Evolutionary conservation across 2,329 filamentous ascomycete species (phyloP).

Genomic region (Elsinoe necatrix): DNA sequence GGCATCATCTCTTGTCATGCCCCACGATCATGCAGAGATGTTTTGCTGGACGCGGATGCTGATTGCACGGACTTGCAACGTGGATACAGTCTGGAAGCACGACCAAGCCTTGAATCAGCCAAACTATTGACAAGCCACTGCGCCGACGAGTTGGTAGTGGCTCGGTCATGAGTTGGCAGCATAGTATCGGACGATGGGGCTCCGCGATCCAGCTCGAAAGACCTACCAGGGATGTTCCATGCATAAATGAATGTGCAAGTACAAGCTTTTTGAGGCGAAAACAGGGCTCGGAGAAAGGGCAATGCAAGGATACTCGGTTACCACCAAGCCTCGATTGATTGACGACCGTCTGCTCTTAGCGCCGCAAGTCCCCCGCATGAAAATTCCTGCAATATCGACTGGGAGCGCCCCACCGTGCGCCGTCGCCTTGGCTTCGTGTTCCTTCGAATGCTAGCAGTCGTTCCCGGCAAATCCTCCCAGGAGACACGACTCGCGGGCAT

Average conservation of each 20-base stretch:
- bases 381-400: slow-evolving; percentile 2
- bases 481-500: neutral
- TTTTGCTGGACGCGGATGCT: neutral
- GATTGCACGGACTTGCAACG: neutral
- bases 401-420: slow-evolving; percentile 10
- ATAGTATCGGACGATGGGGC: neutral
- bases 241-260: slow-evolving; percentile 1
- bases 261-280: slow-evolving; percentile 7
- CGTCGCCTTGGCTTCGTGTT: slow-evolving; percentile 8
- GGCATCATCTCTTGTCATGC: slow-evolving; percentile 10
- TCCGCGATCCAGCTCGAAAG: neutral
- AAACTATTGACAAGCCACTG: neutral
- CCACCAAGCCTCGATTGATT: neutral
- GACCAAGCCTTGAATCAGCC: neutral
- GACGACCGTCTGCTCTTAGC: neutral
- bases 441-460: neutral
- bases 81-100: slow-evolving; percentile 2
- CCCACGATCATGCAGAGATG: slow-evolving; percentile 1
- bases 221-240: neutral
- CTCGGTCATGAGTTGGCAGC: slow-evolving; percentile 1
- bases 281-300: neutral
- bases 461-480: slow-evolving; percentile 6
- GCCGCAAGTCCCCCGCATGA: neutral
- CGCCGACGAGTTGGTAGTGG: slow-evolving; percentile 2
- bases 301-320: neutral